Percentiles rank a stretch among this genome's conserved stretches.
phyloP scores from a whole-genome alignment of 1,284 basidiomycete genomes.

The Pseudozyma tsukubaensis region DNA sequence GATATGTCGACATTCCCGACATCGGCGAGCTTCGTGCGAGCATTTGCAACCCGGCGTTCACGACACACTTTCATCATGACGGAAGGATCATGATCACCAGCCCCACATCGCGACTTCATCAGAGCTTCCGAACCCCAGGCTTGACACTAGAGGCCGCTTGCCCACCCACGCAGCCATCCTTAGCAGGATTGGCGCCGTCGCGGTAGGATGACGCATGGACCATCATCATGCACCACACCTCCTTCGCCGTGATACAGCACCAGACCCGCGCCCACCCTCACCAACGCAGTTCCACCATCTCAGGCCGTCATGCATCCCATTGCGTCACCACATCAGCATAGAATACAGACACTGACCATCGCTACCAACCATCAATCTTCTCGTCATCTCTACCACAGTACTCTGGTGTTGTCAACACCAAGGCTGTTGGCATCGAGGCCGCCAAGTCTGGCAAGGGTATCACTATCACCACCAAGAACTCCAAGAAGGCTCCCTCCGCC shows the following conservation, averaged over 20 bases:
- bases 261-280: not conserved
- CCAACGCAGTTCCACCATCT: not conserved
- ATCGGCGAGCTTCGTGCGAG: no score
- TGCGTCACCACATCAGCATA: not conserved
- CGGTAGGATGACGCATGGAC: not conserved
- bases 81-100: no score
- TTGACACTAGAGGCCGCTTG: no score
- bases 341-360: conserved; percentile 15
- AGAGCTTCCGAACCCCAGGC: no score
- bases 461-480: conserved; percentile 63
- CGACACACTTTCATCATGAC: no score
- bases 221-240: not conserved
- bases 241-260: no score
- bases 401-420: conserved; percentile 65
- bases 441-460: conserved; percentile 56
- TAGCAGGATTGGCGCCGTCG: no score
- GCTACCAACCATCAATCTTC: conserved; percentile 2
- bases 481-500: conserved; percentile 50
- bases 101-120: no score
- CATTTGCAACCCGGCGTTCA: no score
- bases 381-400: conserved; percentile 33
- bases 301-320: not conserved
- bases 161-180: no score
- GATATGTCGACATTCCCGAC: no score
- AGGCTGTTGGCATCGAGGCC: conserved; percentile 63